Evolutionary conservation across 352 stramenopile genomes (phyloP), one percentile per base, ranked within the genome.

Genomic region (Bremia lactucae): DNA sequence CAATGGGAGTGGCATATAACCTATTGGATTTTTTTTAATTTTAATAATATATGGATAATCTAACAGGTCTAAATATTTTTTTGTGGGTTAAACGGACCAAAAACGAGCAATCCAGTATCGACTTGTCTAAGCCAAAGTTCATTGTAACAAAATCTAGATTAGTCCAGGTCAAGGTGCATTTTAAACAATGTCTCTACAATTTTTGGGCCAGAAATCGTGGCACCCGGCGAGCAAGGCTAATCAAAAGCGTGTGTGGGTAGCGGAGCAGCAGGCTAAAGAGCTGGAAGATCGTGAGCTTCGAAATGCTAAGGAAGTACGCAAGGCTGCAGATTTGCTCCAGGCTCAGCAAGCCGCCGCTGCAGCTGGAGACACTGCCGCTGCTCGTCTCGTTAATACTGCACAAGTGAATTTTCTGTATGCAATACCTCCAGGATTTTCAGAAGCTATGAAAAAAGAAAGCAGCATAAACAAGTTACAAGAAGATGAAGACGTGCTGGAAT

Each of bases 181-280:
- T n/a, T n/a, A n/a, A n/a, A n/a, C n/a, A 23, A 87, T 87, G 74
- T 81, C 67, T 48, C 65, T 88, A 52, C 71, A 85, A 38, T 93
- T 93, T 59, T 64, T 93, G 6, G 72, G 82, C 34, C 61, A 82
- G 34, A 93, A 93, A 63, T 59, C 66, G 4, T 93, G 60, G 58
- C 80, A 93, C 43, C 80, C 80, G 15, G 71, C 64, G 13, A 88
- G 62, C 48, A 78, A 86, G 48, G 55, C 63, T 36, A 93, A 93
- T 58, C 80, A 93, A 61, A 88, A 87, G 63, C 66, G 64, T 48
- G 65, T 93, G 21, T 93, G 75, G 74, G 75, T 89, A 25, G 80
- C 80, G 4, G 80, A 93, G 54, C 72, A 93, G 65, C 61, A 67
- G 35, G 72, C 71, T 2, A 69, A 63, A 24, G 59, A 68, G 35